A percentile compares a stretch with the other conserved stretches of the same genome.
Conservation (phyloP, 2,329 filamentous ascomycete genomes). For the Fusarium drepaniforme region DNA sequence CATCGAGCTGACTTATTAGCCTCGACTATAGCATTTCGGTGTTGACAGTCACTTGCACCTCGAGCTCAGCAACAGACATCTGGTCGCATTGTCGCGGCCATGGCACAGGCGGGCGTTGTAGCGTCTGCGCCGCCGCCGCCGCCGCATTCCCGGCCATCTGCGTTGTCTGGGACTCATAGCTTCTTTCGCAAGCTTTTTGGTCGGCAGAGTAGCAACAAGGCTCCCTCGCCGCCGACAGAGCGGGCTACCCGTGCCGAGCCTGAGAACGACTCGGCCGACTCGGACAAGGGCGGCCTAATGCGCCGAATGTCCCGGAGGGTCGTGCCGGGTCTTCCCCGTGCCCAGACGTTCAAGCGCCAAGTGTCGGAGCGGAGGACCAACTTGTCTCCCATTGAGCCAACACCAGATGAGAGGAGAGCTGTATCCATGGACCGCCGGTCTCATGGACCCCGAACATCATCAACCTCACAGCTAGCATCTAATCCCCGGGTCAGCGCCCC, state of each 20-base stretch:
- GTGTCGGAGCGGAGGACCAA: conserved; percentile 83
- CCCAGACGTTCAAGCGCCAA: conserved; percentile 85
- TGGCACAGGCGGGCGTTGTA: conserved; percentile 48
- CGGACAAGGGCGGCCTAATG: conserved; percentile 50
- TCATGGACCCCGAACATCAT: conserved; percentile 48
- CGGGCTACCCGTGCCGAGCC: conserved; percentile 50
- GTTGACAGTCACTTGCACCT: conserved; percentile 12
- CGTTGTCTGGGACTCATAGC: conserved; percentile 40
- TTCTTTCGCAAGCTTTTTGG: conserved; percentile 48
- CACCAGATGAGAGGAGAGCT: conserved; percentile 76
- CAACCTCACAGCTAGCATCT: conserved; percentile 33
- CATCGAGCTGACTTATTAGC: conserved; percentile 16
- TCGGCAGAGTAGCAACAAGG: conserved; percentile 31
- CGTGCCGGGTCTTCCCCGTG: conserved; percentile 82
- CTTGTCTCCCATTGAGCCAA: conserved; percentile 74
- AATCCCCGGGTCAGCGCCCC: conserved; percentile 63
- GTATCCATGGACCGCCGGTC: conserved; percentile 72
- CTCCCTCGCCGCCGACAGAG: conserved; percentile 24
- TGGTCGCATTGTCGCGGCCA: conserved; percentile 41
- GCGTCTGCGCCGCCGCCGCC: conserved; percentile 46
- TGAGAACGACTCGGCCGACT: conserved; percentile 40
- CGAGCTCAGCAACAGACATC: conserved; percentile 12
- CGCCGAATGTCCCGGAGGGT: conserved; percentile 69
- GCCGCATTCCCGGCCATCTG: conserved; percentile 39
- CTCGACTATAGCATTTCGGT: conserved; percentile 1